Conservation (phyloP, 2,329 filamentous ascomycete genomes). For the Aspergillus proliferans region DNA sequence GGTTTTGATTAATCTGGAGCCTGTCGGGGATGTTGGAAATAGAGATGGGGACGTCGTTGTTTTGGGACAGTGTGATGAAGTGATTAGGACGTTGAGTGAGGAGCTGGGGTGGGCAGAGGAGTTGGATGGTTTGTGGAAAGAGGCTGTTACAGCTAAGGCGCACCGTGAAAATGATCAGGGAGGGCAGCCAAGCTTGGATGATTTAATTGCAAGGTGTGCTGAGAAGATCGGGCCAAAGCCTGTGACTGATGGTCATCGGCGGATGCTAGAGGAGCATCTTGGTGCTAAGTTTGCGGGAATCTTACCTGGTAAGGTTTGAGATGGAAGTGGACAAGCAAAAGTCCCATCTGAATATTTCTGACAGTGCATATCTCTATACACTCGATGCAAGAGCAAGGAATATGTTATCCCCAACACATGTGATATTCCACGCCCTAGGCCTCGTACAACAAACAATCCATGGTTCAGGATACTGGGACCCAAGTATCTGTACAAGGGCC, state of each 20-base stretch:
- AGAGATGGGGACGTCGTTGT: conserved; percentile 69
- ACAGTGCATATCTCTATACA: too few species aligned
- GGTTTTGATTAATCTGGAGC: conserved; percentile 72
- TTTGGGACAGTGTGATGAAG: conserved; percentile 68
- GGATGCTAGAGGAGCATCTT: conserved; percentile 25
- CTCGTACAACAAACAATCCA: too few species aligned
- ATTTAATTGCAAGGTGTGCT: conserved; percentile 44
- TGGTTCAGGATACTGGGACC: too few species aligned
- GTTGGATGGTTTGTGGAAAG: conserved; percentile 63
- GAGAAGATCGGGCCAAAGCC: conserved; percentile 44
- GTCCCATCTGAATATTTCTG: too few species aligned
- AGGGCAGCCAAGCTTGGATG: conserved; percentile 43
- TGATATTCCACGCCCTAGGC: too few species aligned
- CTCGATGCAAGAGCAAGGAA: too few species aligned
- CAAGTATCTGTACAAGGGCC: too few species aligned
- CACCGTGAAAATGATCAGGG: conserved; percentile 45
- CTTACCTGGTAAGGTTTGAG: background rate
- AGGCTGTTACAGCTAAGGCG: conserved; percentile 44
- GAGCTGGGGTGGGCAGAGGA: conserved; percentile 74
- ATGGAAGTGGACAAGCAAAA: too few species aligned
- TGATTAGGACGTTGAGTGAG: conserved; percentile 64
- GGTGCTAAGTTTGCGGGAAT: conserved; percentile 15
- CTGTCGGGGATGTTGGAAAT: conserved; percentile 66
- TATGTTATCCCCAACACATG: too few species aligned
- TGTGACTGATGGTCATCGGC: conserved; percentile 35